Conservation (phyloP, 2,329 filamentous ascomycete species). For the Fusarium tuaranense region DNA sequence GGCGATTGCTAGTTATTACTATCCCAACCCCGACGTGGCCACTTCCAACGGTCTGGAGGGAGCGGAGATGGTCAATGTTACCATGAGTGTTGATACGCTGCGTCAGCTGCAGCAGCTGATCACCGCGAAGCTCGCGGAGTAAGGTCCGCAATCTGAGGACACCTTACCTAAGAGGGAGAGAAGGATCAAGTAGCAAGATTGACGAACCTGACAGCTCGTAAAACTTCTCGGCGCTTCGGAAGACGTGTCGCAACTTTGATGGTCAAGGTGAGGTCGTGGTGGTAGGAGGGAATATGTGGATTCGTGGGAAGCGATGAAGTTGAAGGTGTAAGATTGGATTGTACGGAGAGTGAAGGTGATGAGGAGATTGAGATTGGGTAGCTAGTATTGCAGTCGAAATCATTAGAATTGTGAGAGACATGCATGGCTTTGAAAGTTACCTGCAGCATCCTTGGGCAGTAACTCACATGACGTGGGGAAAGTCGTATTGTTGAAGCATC, state of each 20-base stretch:
- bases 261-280: neutral
- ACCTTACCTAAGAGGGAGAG: neutral
- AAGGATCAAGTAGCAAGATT: neutral
- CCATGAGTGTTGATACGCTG: slow-evolving; percentile 46
- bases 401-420: neutral
- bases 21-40: slow-evolving; percentile 55
- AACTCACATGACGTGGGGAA: neutral
- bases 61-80: slow-evolving; percentile 43
- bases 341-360: no score
- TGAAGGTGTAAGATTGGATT: neutral
- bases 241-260: neutral
- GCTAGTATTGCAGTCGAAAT: neutral
- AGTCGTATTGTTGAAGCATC: neutral
- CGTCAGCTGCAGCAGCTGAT: slow-evolving; percentile 45
- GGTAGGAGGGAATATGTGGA: neutral
- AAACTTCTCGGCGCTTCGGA: neutral
- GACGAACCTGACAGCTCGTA: neutral
- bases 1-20: slow-evolving; percentile 59
- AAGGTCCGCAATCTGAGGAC: neutral
- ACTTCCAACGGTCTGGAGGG: slow-evolving; percentile 48
- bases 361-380: neutral
- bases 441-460: neutral
- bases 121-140: slow-evolving; percentile 24
- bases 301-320: neutral
- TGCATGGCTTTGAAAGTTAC: neutral